These are phyloP conservation scores for Phytophthora vignae DNA, from an alignment of 352 stramenopile genomes.

Conservation along the genomic window DNA sequence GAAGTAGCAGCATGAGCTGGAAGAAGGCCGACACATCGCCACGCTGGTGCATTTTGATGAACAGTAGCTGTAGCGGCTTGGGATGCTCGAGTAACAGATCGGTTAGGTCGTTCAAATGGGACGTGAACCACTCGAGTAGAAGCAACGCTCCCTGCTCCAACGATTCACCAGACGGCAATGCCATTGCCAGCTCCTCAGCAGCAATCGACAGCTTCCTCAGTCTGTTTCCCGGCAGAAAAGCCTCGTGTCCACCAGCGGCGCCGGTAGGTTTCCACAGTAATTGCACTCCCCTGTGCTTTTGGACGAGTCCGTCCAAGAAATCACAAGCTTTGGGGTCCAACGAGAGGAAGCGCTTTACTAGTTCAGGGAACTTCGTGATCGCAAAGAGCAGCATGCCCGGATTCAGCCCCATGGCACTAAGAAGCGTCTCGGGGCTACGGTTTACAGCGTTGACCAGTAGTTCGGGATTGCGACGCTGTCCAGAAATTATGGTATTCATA, in stretches of 20 bases:
- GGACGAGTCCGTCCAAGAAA: constrained; percentile 55
- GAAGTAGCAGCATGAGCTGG: constrained; percentile 69
- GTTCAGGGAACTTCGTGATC: constrained; percentile 71
- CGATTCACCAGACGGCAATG: constrained; percentile 16
- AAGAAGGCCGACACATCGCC: constrained; percentile 63
- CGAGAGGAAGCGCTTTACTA: constrained; percentile 74
- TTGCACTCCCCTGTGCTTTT: constrained; percentile 65
- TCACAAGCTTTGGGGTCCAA: constrained; percentile 67
- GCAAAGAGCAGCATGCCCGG: constrained; percentile 75
- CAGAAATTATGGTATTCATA: constrained; percentile 61
- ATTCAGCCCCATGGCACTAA: constrained; percentile 66
- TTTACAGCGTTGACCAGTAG: constrained; percentile 71
- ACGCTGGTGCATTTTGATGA: constrained; percentile 66
- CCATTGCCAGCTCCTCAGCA: constrained; percentile 24
- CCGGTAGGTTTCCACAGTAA: constrained; percentile 58
- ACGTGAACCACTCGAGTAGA: constrained; percentile 69
- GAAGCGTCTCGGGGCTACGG: constrained; percentile 70
- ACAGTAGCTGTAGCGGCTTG: constrained; percentile 68
- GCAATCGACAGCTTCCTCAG: constrained; percentile 23
- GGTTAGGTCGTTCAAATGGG: constrained; percentile 61
- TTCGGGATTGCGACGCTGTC: constrained; percentile 59
- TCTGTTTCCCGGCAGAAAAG: constrained; percentile 13
- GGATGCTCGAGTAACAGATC: constrained; percentile 59
- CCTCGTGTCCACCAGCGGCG: constrained; percentile 12
- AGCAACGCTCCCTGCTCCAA: constrained; percentile 33